These are phyloP conservation scores for Mortierella sp. DNA, from an alignment of 371 early-diverging fungal genomes.

Conservation along the genomic window DNA sequence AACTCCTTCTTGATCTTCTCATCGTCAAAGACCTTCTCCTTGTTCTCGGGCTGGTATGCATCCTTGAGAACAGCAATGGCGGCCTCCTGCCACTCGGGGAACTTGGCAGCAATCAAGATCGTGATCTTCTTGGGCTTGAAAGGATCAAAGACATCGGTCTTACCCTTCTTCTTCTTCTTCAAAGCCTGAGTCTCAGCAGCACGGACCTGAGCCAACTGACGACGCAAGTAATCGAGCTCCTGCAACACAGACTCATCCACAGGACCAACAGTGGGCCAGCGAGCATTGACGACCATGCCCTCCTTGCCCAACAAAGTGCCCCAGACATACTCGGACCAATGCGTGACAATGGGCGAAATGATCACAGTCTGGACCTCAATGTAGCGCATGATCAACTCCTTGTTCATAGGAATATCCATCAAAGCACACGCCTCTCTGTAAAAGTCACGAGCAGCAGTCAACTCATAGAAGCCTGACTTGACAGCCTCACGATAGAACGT, in stretches of 20 bases:
- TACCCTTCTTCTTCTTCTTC: constrained; percentile 87
- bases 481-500: constrained; percentile 96
- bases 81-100: constrained; percentile 95
- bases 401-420: constrained; percentile 84
- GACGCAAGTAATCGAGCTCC: constrained; percentile 85
- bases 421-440: constrained; percentile 87
- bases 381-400: constrained; percentile 81
- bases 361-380: constrained; percentile 86
- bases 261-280: constrained; percentile 73
- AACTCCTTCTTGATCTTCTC: constrained; percentile 77
- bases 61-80: constrained; percentile 75
- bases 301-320: constrained; percentile 78
- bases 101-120: constrained; percentile 80
- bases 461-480: constrained; percentile 94
- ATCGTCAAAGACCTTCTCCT: constrained; percentile 72
- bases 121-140: constrained; percentile 77
- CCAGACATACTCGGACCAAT: constrained; percentile 96
- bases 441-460: constrained; percentile 90
- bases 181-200: constrained; percentile 79
- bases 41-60: constrained; percentile 67
- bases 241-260: constrained; percentile 77
- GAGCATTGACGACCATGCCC: constrained; percentile 74
- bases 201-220: constrained; percentile 80
- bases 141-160: constrained; percentile 68
- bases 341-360: constrained; percentile 91